phyloP scores from a whole-genome alignment of 192 early-diverging fungal species.

The Coemansia interrupta region DNA sequence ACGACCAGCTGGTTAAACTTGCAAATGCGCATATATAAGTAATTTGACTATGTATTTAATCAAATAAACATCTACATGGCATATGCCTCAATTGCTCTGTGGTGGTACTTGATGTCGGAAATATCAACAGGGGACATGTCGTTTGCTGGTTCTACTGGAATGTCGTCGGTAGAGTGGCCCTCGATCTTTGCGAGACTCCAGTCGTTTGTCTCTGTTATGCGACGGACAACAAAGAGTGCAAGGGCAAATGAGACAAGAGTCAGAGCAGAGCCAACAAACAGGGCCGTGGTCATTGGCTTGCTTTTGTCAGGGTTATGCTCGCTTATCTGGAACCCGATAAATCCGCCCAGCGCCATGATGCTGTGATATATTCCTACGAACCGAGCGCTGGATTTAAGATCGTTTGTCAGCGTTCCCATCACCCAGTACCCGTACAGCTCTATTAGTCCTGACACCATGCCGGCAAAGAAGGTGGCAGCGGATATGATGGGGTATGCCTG shows the following conservation, averaged over 20 bases:
- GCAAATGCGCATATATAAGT: background rate
- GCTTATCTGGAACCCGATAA: conserved; percentile 29
- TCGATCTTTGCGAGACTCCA: conserved; percentile 10
- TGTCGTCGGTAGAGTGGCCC: no score
- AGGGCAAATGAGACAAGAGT: conserved; percentile 20
- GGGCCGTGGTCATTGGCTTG: conserved; percentile 11
- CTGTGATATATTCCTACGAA: conserved; percentile 41
- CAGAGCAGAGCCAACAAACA: conserved; percentile 16
- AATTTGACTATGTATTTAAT: background rate
- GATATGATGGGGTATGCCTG: conserved; percentile 12
- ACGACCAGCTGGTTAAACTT: conserved; percentile 23
- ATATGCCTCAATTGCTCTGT: no score
- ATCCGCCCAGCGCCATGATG: conserved; percentile 34
- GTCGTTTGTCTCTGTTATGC: conserved; percentile 43
- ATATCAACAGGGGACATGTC: no score
- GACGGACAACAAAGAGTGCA: conserved; percentile 23
- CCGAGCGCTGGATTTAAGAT: conserved; percentile 31
- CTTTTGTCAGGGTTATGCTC: conserved; percentile 2
- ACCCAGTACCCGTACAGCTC: conserved; percentile 45
- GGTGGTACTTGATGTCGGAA: no score
- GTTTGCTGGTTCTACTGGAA: no score
- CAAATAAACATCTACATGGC: background rate
- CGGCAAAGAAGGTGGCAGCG: conserved; percentile 26
- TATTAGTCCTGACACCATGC: conserved; percentile 30
- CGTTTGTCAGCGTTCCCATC: conserved; percentile 45